These are phyloP conservation scores for Trichophyton benhamiae DNA, from an alignment of 2,329 filamentous ascomycete species.

Conservation along the genomic window DNA sequence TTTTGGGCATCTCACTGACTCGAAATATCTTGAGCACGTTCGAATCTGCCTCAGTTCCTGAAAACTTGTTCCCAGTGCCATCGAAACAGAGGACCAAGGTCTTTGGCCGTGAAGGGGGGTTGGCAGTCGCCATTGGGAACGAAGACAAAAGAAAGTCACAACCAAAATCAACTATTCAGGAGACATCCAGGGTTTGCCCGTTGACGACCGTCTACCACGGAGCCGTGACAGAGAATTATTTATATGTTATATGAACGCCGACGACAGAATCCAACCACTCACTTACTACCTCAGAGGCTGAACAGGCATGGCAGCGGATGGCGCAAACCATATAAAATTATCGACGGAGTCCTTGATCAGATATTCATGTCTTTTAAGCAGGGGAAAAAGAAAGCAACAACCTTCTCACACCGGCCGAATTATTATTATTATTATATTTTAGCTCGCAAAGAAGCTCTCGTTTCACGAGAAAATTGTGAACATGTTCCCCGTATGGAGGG, in stretches of 20 bases:
- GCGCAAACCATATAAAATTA: neutral
- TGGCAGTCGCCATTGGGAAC: neutral
- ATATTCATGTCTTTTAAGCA: neutral
- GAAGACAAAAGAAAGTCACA: neutral
- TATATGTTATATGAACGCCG: neutral
- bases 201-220: neutral
- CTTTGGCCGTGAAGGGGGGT: conserved; percentile 10
- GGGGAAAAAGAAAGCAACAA: neutral
- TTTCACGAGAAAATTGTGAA: neutral
- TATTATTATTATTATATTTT: neutral
- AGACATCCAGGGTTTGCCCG: neutral
- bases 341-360: neutral
- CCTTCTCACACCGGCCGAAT: neutral
- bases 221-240: neutral
- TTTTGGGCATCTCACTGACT: conserved; percentile 7
- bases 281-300: neutral
- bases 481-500: neutral
- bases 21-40: conserved; percentile 41
- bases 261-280: neutral
- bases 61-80: conserved; percentile 22
- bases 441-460: neutral
- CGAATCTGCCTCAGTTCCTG: conserved; percentile 34
- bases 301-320: neutral
- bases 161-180: neutral
- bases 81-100: conserved; percentile 16